Conservation (phyloP, 441 rosid species). For the Macaranga tanarius region DNA sequence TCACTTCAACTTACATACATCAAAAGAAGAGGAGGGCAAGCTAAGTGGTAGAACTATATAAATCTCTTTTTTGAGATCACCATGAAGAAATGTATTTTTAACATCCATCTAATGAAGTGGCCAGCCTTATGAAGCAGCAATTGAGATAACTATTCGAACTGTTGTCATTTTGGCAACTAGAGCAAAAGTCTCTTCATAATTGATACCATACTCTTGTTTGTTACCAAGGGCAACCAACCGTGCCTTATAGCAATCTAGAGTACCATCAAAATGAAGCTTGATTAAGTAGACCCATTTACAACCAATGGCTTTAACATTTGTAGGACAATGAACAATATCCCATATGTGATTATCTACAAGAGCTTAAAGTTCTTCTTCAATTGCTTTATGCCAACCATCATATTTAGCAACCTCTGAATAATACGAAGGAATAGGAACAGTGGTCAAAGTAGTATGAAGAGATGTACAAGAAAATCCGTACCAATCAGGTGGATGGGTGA, state of each 20-base stretch:
- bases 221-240: no score
- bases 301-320: not conserved
- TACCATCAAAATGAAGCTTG: not conserved
- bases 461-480: no score
- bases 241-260: no score
- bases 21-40: not conserved
- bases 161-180: not conserved
- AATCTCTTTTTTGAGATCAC: not conserved
- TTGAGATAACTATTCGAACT: not conserved
- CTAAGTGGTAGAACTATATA: not conserved
- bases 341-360: not conserved
- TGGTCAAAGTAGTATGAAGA: conserved; percentile 1
- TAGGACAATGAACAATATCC: conserved; percentile 5
- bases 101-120: not conserved
- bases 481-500: no score
- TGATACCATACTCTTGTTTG: not conserved
- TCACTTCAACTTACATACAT: no score
- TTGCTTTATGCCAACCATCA: not conserved
- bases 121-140: not conserved
- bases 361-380: not conserved
- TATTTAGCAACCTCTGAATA: not conserved
- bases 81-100: not conserved
- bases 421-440: not conserved
- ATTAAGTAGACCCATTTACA: conserved; percentile 1
- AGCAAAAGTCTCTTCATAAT: not conserved